Percentiles rank a stretch among this genome's conserved stretches.
Conservation (phyloP, 2,329 filamentous ascomycete species). For the Ophiostoma ips region DNA sequence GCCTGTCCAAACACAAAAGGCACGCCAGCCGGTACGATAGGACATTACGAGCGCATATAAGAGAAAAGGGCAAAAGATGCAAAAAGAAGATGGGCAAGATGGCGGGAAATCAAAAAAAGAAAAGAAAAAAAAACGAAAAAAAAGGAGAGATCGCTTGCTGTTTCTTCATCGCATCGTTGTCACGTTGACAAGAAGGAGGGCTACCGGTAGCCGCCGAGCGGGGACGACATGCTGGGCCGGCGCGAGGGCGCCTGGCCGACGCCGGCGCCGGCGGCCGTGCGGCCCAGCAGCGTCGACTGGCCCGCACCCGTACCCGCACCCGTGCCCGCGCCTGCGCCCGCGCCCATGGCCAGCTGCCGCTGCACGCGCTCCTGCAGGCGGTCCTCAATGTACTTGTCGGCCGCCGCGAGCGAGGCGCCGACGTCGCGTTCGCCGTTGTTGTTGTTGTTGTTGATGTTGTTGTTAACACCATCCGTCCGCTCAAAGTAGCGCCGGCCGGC, state of each 20-base stretch:
- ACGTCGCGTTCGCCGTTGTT: conserved; percentile 20
- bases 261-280: conserved; percentile 25
- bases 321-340: too few species aligned
- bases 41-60: background rate
- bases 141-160: background rate
- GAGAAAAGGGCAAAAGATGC: background rate
- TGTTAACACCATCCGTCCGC: conserved; percentile 20
- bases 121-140: background rate
- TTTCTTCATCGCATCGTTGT: background rate
- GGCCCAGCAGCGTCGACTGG: conserved; percentile 22
- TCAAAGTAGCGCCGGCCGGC: conserved; percentile 34
- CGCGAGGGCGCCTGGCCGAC: conserved; percentile 28
- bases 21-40: background rate
- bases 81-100: background rate
- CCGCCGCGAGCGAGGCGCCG: conserved; percentile 7
- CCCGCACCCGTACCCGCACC: conserved; percentile 30
- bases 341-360: conserved; percentile 31
- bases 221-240: conserved; percentile 26
- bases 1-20: background rate
- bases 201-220: conserved; percentile 32
- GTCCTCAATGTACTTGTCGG: conserved; percentile 27
- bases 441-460: background rate
- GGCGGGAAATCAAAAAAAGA: background rate
- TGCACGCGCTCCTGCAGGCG: conserved; percentile 17
- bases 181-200: background rate